Conservation (phyloP, 192 early-diverging fungal species). For the Coemansia brasiliensis region DNA sequence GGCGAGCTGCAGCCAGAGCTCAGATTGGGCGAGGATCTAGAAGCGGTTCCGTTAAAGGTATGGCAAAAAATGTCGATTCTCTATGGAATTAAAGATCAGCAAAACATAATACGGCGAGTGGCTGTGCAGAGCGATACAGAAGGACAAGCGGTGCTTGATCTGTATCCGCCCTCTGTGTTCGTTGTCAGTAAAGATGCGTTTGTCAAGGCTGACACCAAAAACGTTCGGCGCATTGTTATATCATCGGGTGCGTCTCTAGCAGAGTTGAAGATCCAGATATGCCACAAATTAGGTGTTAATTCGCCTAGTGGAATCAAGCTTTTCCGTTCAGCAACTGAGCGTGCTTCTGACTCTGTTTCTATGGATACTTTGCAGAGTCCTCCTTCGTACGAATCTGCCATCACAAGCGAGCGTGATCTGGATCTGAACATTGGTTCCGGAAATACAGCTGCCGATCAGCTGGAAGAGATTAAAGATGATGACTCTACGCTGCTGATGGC, state of each 20-base stretch:
- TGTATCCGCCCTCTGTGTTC: constrained; percentile 28
- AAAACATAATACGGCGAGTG: constrained; percentile 12
- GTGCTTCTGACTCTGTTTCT: not conserved
- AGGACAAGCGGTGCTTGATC: constrained; percentile 16
- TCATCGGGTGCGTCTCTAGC: constrained; percentile 23
- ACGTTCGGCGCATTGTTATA: constrained; percentile 18
- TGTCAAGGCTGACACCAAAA: not conserved
- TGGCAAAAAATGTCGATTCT: constrained; percentile 55
- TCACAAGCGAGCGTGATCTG: not conserved
- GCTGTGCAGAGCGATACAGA: constrained; percentile 5
- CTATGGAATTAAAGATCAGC: constrained; percentile 32
- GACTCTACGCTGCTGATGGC: constrained; percentile 8
- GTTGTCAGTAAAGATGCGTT: not conserved
- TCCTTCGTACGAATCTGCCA: not conserved
- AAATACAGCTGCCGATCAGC: not conserved
- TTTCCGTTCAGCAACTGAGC: constrained; percentile 5
- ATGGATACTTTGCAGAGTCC: not conserved
- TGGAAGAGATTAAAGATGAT: constrained; percentile 4
- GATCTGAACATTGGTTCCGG: not conserved
- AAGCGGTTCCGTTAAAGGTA: constrained; percentile 47
- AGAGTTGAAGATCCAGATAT: constrained; percentile 27
- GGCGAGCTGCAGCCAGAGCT: constrained; percentile 44
- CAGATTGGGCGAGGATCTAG: constrained; percentile 24
- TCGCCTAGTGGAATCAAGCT: not conserved
- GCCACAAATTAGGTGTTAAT: constrained; percentile 7